Evolutionary conservation across 768 basidiomycete species (phyloP).

Genomic region (Lactifluus volemus): DNA sequence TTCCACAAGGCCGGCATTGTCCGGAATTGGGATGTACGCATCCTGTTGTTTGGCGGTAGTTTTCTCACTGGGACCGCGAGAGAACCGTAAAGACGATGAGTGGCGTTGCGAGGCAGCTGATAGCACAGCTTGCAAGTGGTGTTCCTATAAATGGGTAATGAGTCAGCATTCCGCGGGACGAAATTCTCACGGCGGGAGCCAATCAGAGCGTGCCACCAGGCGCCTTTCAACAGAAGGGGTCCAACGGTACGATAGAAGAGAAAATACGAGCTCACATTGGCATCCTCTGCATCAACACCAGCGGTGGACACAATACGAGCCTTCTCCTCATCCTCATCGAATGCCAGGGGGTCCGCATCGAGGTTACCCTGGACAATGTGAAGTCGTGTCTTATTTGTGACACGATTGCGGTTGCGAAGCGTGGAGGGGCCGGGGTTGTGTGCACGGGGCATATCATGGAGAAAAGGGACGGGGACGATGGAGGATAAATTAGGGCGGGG

Average conservation of each 20-base stretch:
- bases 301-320: conserved; percentile 71
- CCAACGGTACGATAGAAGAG: conserved; percentile 27
- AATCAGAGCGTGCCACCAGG: conserved; percentile 41
- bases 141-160: conserved; percentile 37
- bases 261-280: conserved; percentile 61
- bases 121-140: conserved; percentile 49
- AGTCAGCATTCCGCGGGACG: conserved; percentile 49
- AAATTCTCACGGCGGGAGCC: conserved; percentile 36
- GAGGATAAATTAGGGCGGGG: conserved; percentile 19
- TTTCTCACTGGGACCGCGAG: conserved; percentile 30
- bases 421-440: conserved; percentile 68
- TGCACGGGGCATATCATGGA: conserved; percentile 87
- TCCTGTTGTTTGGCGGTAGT: conserved; percentile 35
- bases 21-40: conserved; percentile 88
- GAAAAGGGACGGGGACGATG: conserved; percentile 31
- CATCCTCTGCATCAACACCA: conserved; percentile 88
- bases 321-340: conserved; percentile 84
- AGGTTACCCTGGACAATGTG: conserved; percentile 74
- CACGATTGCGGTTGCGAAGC: conserved; percentile 80
- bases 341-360: conserved; percentile 70
- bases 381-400: conserved; percentile 88
- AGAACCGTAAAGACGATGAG: conserved; percentile 31
- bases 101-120: conserved; percentile 46
- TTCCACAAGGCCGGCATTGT: conserved; percentile 70
- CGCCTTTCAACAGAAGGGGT: conserved; percentile 35